Base-by-base conservation (phyloP, 192 early-diverging fungal species). In the Gaertneriomyces semiglobifer region DNA sequence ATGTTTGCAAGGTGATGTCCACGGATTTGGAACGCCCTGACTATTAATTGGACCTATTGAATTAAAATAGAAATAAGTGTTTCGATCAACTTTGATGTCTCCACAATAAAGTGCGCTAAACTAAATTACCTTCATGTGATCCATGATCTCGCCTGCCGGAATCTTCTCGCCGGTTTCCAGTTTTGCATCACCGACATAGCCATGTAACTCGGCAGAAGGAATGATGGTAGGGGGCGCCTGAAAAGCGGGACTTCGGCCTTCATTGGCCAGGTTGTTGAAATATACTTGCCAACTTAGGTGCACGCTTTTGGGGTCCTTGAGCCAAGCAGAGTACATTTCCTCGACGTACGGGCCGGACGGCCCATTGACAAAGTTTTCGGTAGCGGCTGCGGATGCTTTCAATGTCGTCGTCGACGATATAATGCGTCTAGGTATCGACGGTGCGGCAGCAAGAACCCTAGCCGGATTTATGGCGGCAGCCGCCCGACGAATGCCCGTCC, bases 271-370 rank as follows among this genome's bases (percentile, higher is more conserved):
- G 72, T 84, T 84, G 10, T 84, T 86, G 74, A 99, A 99, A 82
- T 99, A 99, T 11, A 91, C 84, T 70, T 93, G 93, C 96, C 96
- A 99, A 57, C 93, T 95, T 47, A 91, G 79, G 74, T 97, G 94
- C 19, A 99, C 96, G 5, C 90, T 90, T 46, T 77, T 78, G 11
- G 96, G 95, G 65, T 99, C 92, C 68, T 82, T 83, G 40, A 84
- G 81, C 90, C 94, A 99, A 25, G 93, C 92, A 59, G 82, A 79
- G 84, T 95, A 97, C 94, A 98, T 97, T 54, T 94, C 90, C 70
- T 95, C 93, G 74, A 99, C 86, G 74, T 97, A 97, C 55, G 79
- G 76, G 33, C 89, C 88, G 50, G 90, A 87, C 63, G 85, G 88
- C 50, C 93, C 92, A 72, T 90, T 91, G 55, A 96, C 76, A 79